phyloP scores from a whole-genome alignment of 2,329 filamentous ascomycete species.

The Calonectria honghensis region DNA sequence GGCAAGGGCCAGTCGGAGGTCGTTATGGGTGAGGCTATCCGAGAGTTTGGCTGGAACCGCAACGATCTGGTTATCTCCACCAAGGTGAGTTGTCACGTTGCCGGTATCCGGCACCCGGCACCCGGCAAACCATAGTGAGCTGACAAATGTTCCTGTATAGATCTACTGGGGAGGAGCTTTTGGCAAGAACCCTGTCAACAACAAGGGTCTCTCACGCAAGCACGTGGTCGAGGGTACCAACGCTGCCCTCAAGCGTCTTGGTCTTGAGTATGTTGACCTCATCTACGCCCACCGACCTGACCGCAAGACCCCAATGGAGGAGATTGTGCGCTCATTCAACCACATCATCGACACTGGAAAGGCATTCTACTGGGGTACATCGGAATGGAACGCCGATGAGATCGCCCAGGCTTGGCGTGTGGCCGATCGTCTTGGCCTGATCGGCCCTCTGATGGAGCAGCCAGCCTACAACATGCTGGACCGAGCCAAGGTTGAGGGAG shows the following conservation, averaged over 20 bases:
- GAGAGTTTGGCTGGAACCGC: slow-evolving; percentile 76
- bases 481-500: slow-evolving; percentile 77
- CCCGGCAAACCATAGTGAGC: not conserved
- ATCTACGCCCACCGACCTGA: slow-evolving; percentile 83
- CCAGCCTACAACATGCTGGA: slow-evolving; percentile 79
- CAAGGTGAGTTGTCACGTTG: slow-evolving; percentile 64
- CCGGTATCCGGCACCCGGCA: not conserved
- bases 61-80: slow-evolving; percentile 78
- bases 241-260: slow-evolving; percentile 74
- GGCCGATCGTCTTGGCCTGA: slow-evolving; percentile 75
- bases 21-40: slow-evolving; percentile 77
- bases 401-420: slow-evolving; percentile 78
- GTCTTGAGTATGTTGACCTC: slow-evolving; percentile 78
- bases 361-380: slow-evolving; percentile 83
- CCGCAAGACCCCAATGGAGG: slow-evolving; percentile 80
- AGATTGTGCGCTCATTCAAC: slow-evolving; percentile 82
- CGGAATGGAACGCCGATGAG: slow-evolving; percentile 80
- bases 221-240: slow-evolving; percentile 81
- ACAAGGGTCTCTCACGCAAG: slow-evolving; percentile 80
- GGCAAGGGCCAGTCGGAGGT: slow-evolving; percentile 77
- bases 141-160: slow-evolving; percentile 59
- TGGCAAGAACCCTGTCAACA: slow-evolving; percentile 79
- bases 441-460: slow-evolving; percentile 80
- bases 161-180: slow-evolving; percentile 79
- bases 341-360: slow-evolving; percentile 80